Conservation (phyloP, 2,329 filamentous ascomycete species). For the Aspergillus hiratsukae region DNA sequence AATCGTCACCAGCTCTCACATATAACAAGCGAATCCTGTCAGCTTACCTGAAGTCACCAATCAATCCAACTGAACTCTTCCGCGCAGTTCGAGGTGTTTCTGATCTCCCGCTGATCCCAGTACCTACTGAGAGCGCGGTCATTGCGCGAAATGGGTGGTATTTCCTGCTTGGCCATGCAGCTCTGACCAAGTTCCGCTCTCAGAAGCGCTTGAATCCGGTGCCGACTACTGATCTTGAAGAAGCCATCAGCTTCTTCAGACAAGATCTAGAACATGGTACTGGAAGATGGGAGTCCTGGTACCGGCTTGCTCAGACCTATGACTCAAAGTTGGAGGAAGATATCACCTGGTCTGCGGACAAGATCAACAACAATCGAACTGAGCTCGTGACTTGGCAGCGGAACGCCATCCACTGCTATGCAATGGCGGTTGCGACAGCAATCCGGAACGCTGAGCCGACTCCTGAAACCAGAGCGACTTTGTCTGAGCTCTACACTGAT, state of each 20-base stretch:
- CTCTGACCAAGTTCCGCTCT: slow-evolving; percentile 77
- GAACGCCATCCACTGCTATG: slow-evolving; percentile 75
- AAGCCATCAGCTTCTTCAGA: slow-evolving; percentile 72
- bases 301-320: slow-evolving; percentile 78
- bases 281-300: slow-evolving; percentile 87
- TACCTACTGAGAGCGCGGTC: slow-evolving; percentile 63
- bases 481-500: slow-evolving; percentile 64
- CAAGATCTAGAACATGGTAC: slow-evolving; percentile 78
- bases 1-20: slow-evolving; percentile 72
- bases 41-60: slow-evolving; percentile 73
- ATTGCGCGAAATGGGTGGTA: slow-evolving; percentile 85
- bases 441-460: slow-evolving; percentile 53
- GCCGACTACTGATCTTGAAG: slow-evolving; percentile 77
- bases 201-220: slow-evolving; percentile 73
- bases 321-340: slow-evolving; percentile 84
- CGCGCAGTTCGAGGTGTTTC: slow-evolving; percentile 75
- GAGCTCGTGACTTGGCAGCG: slow-evolving; percentile 74
- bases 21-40: slow-evolving; percentile 82
- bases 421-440: slow-evolving; percentile 63
- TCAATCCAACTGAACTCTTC: slow-evolving; percentile 76
- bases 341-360: slow-evolving; percentile 84
- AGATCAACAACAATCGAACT: slow-evolving; percentile 75
- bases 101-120: slow-evolving; percentile 65
- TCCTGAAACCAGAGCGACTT: slow-evolving; percentile 50
- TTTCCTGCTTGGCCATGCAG: slow-evolving; percentile 82